These are phyloP conservation scores for Vanilla planifolia DNA, from an alignment of 106 monocot species.

Conservation along the genomic window DNA sequence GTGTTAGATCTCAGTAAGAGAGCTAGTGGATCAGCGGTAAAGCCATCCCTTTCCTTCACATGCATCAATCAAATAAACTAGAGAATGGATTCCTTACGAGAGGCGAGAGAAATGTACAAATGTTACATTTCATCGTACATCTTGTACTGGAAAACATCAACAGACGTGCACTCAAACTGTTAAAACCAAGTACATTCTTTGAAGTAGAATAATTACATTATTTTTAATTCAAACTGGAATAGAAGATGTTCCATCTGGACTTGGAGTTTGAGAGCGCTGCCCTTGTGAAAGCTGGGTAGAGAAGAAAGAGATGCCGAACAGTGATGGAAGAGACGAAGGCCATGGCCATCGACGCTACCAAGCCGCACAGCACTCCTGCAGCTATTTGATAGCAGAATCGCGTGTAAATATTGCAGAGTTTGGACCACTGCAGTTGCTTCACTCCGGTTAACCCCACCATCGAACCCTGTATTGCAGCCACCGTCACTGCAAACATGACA, in stretches of 20 bases:
- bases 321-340: slow-evolving; percentile 22
- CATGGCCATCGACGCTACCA: slow-evolving; percentile 19
- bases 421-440: slow-evolving; percentile 36
- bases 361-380: slow-evolving; percentile 18
- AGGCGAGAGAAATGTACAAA: too few relatives aligned
- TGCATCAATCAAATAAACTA: too few relatives aligned
- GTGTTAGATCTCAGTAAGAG: too few relatives aligned
- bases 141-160: too few relatives aligned
- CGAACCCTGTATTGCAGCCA: slow-evolving; percentile 37
- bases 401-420: slow-evolving; percentile 57
- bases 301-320: slow-evolving; percentile 31
- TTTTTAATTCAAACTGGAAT: neutral
- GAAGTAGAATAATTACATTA: too few relatives aligned
- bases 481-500: slow-evolving; percentile 16
- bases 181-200: too few relatives aligned
- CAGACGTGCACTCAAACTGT: too few relatives aligned
- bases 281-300: slow-evolving; percentile 16
- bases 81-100: too few relatives aligned
- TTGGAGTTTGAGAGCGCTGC: neutral
- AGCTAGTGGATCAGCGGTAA: too few relatives aligned
- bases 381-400: slow-evolving; percentile 39
- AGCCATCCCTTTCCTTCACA: too few relatives aligned
- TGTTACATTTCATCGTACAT: too few relatives aligned
- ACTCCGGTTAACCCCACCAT: slow-evolving; percentile 29
- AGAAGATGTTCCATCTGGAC: slow-evolving; percentile 9